phyloP scores from a whole-genome alignment of 257 asterid species.

The Scutellaria minor region DNA sequence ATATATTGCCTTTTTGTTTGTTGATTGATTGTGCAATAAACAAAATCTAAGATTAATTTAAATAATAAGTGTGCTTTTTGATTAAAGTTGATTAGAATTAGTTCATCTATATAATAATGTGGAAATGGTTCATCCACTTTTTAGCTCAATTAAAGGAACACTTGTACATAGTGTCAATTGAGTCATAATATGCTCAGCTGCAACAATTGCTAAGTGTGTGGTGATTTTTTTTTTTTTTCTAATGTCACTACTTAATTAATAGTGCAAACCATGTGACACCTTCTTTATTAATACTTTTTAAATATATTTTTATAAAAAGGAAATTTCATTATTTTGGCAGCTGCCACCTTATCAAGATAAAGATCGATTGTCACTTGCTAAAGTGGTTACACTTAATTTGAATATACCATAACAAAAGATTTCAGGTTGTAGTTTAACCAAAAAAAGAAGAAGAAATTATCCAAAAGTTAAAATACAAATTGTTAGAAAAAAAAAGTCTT shows the following conservation, averaged over 20 bases:
- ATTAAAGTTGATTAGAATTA: slow-evolving; percentile 24
- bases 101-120: slow-evolving; percentile 16
- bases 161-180: slow-evolving; percentile 40
- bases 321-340: slow-evolving; percentile 33
- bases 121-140: slow-evolving; percentile 40
- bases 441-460: slow-evolving; percentile 9
- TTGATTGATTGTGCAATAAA: background rate
- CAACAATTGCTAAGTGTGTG: slow-evolving; percentile 32
- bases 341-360: slow-evolving; percentile 45
- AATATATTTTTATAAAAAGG: slow-evolving; percentile 16
- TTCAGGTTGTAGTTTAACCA: background rate
- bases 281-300: slow-evolving; percentile 1
- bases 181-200: slow-evolving; percentile 41
- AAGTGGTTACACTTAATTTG: slow-evolving; percentile 26
- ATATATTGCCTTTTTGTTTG: background rate
- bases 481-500: too few species aligned
- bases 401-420: background rate
- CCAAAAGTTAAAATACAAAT: background rate
- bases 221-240: background rate
- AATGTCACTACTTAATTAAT: slow-evolving; percentile 33
- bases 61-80: slow-evolving; percentile 29
- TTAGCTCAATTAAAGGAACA: slow-evolving; percentile 33
- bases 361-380: slow-evolving; percentile 26
- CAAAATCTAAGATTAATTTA: slow-evolving; percentile 4
- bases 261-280: slow-evolving; percentile 33